These are phyloP conservation scores for Trichoderma sp. DNA, from an alignment of 2,329 filamentous ascomycete genomes.

Conservation along the genomic window DNA sequence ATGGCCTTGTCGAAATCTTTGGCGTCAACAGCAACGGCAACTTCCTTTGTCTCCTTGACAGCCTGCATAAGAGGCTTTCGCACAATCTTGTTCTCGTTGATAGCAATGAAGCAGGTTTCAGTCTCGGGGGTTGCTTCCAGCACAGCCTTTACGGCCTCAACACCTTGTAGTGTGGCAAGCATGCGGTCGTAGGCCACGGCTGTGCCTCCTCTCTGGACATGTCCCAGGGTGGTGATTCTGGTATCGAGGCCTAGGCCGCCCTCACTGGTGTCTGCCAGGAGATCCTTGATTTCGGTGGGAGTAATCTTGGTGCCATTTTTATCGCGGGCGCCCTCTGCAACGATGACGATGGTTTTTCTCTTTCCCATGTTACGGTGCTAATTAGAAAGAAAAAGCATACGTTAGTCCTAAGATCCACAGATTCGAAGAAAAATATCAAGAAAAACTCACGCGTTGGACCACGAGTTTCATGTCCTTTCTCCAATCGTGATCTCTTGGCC, in stretches of 20 bases:
- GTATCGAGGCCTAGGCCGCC: slow-evolving; percentile 81
- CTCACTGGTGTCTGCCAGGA: slow-evolving; percentile 73
- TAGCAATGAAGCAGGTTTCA: slow-evolving; percentile 91
- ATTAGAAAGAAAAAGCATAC: background rate
- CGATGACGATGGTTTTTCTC: slow-evolving; percentile 96
- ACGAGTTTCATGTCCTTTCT: slow-evolving; percentile 82
- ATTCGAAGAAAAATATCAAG: background rate
- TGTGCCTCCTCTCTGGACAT: slow-evolving; percentile 93
- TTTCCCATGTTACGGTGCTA: slow-evolving; percentile 88
- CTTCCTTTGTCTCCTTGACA: slow-evolving; percentile 81
- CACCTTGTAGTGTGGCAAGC: slow-evolving; percentile 89
- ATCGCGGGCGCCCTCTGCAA: slow-evolving; percentile 93
- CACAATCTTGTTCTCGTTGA: slow-evolving; percentile 97
- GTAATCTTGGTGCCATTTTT: slow-evolving; percentile 81
- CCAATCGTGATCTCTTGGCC: slow-evolving; percentile 86
- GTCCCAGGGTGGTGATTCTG: slow-evolving; percentile 89
- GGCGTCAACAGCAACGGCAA: slow-evolving; percentile 77
- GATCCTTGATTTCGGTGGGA: slow-evolving; percentile 78
- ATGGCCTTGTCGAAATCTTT: slow-evolving; percentile 90
- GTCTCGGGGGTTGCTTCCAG: slow-evolving; percentile 87
- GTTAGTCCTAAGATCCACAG: slow-evolving; percentile 15
- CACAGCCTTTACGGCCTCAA: slow-evolving; percentile 90
- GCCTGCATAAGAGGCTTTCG: slow-evolving; percentile 88
- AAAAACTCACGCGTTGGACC: slow-evolving; percentile 65
- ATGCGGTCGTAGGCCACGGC: slow-evolving; percentile 94